Percentiles rank a stretch among this genome's conserved stretches.
Evolutionary conservation across 1,284 basidiomycete genomes (phyloP).

Genomic region (Pisolithus thermaeus): DNA sequence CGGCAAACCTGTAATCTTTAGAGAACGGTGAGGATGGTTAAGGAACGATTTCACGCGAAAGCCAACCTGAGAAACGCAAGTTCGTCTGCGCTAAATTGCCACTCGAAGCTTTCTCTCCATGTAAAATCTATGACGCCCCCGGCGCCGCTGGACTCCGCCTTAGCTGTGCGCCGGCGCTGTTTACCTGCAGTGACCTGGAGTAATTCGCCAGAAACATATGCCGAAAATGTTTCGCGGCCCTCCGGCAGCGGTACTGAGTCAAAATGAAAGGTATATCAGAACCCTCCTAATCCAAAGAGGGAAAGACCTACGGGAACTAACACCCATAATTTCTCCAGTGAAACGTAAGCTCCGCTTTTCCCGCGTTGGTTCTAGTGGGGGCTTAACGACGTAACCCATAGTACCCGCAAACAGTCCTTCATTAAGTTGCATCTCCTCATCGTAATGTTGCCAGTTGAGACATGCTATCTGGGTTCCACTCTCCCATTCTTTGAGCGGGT

Average conservation of each 20-base stretch:
- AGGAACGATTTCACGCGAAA: not conserved
- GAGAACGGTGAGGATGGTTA: not conserved
- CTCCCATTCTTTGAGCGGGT: conserved; percentile 52
- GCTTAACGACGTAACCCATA: conserved; percentile 54
- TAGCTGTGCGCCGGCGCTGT: conserved; percentile 38
- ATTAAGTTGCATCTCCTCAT: conserved; percentile 49
- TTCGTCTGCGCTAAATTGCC: conserved; percentile 44
- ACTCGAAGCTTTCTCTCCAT: conserved; percentile 42
- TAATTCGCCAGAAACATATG: conserved; percentile 40
- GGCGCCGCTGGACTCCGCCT: conserved; percentile 29
- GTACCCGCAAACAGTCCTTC: conserved; percentile 61
- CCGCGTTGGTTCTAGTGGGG: conserved; percentile 8
- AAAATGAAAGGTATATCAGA: not conserved
- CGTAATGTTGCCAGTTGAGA: conserved; percentile 60
- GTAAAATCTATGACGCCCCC: conserved; percentile 37
- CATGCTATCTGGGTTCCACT: conserved; percentile 56
- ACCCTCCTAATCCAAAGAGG: not conserved
- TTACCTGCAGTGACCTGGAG: conserved; percentile 31
- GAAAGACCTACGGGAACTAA: conserved; percentile 39
- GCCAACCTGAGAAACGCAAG: conserved; percentile 46
- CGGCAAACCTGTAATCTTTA: conserved; percentile 31
- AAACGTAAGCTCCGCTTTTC: conserved; percentile 25
- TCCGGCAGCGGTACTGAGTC: conserved; percentile 38
- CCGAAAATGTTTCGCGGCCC: conserved; percentile 30
- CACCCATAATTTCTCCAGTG: conserved; percentile 36